phyloP scores from a whole-genome alignment of 2,329 filamentous ascomycete species.

The Ophiosphaerella korrae region DNA sequence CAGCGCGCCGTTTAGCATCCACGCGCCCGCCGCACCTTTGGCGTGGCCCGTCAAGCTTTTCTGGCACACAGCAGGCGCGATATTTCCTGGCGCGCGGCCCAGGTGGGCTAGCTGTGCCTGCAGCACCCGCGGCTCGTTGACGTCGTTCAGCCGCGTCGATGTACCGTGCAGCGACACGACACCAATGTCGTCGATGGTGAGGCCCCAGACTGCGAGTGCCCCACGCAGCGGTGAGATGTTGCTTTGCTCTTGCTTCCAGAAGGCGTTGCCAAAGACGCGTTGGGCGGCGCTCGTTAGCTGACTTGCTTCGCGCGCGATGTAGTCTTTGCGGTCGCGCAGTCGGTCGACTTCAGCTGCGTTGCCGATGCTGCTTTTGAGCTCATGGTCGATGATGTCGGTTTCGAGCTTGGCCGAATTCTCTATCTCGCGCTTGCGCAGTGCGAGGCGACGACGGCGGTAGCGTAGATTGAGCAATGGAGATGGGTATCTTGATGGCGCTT shows the following conservation, averaged over 20 bases:
- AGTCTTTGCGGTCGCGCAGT: no score
- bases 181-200: conserved; percentile 92
- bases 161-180: conserved; percentile 99
- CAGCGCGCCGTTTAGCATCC: conserved; percentile 99
- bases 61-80: conserved; percentile 95
- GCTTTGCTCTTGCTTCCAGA: conserved; percentile 90
- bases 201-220: conserved; percentile 94
- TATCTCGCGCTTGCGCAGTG: conserved; percentile 76
- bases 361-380: conserved; percentile 83
- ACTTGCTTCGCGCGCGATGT: no score
- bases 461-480: conserved; percentile 96
- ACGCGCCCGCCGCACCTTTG: conserved; percentile 97
- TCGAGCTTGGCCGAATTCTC: conserved; percentile 62
- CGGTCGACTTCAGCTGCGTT: conserved; percentile 69
- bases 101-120: conserved; percentile 95
- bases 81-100: conserved; percentile 94
- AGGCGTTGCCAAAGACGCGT: conserved; percentile 74
- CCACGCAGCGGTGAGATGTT: conserved; percentile 94
- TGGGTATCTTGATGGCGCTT: no score
- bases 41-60: conserved; percentile 98
- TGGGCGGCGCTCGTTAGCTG: no score
- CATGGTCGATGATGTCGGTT: conserved; percentile 88
- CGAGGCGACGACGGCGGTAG: conserved; percentile 60
- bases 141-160: conserved; percentile 97
- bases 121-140: conserved; percentile 99